Evolutionary conservation across 257 asterid genomes (phyloP).

Genomic region (Thymus quinquecostatus): DNA sequence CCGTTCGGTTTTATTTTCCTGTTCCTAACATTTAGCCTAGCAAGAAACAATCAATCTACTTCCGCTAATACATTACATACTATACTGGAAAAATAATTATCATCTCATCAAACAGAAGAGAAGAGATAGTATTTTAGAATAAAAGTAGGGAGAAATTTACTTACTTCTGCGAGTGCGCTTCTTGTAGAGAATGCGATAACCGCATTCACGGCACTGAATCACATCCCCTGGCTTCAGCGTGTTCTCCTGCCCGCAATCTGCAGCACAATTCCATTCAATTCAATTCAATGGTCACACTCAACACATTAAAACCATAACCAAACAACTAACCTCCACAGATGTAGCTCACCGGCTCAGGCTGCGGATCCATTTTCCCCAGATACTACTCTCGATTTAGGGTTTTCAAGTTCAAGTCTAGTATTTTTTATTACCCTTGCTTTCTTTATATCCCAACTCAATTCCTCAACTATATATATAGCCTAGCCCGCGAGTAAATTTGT

Average conservation of each 20-base stretch:
- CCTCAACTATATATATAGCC: too few relatives aligned
- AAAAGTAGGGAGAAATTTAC: background rate
- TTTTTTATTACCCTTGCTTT: too few relatives aligned
- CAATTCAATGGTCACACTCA: too few relatives aligned
- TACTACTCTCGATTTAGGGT: background rate
- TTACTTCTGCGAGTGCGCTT: constrained; percentile 88
- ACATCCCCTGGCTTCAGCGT: constrained; percentile 79
- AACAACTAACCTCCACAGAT: constrained; percentile 65
- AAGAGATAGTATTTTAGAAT: too few relatives aligned
- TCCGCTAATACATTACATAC: too few relatives aligned
- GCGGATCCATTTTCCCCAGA: constrained; percentile 56
- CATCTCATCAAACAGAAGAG: too few relatives aligned
- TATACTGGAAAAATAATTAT: too few relatives aligned
- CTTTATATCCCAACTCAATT: too few relatives aligned
- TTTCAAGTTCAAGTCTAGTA: background rate
- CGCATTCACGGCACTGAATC: constrained; percentile 92
- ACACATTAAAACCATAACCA: background rate
- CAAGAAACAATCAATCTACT: too few relatives aligned
- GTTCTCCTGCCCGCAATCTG: constrained; percentile 93
- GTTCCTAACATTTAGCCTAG: too few relatives aligned
- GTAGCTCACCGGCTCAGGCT: constrained; percentile 78
- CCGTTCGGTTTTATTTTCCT: too few relatives aligned
- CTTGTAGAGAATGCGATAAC: constrained; percentile 90
- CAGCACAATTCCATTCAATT: background rate
- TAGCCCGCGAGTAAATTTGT: too few relatives aligned